Conservation (phyloP, 2,329 filamentous ascomycete genomes). For the Colletotrichum sp. region DNA sequence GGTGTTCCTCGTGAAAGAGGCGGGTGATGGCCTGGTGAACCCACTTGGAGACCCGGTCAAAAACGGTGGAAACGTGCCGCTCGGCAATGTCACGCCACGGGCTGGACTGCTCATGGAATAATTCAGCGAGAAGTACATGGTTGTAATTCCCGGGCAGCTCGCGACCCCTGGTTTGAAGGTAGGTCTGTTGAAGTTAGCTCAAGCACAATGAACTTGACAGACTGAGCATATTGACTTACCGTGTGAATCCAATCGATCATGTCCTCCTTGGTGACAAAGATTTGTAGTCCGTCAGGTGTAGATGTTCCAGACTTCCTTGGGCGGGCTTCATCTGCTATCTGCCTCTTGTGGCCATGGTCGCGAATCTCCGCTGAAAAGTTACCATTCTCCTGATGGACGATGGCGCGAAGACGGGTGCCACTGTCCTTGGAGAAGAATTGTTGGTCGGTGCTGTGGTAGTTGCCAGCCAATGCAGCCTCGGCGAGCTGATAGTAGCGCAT, state of each 20-base stretch:
- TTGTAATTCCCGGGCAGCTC: conserved; percentile 69
- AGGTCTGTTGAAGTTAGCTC: background rate
- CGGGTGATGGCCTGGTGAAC: background rate
- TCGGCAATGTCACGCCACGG: conserved; percentile 47
- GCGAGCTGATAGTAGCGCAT: conserved; percentile 48
- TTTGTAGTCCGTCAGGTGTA: background rate
- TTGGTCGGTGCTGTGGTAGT: conserved; percentile 43
- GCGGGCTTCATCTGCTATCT: conserved; percentile 27
- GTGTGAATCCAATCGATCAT: background rate
- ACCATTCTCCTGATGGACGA: conserved; percentile 54
- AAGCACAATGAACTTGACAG: fast-evolving
- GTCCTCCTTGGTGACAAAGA: conserved; percentile 12
- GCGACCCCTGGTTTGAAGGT: conserved; percentile 24
- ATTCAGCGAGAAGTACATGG: conserved; percentile 59
- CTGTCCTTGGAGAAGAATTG: conserved; percentile 54
- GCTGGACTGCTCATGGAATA: conserved; percentile 64
- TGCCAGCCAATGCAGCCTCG: conserved; percentile 52
- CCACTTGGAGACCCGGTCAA: background rate
- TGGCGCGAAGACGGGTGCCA: conserved; percentile 54
- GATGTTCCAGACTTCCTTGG: background rate
- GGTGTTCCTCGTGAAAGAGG: background rate
- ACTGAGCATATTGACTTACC: conserved; percentile 20
- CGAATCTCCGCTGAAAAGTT: conserved; percentile 51
- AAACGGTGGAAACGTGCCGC: background rate
- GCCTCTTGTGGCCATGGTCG: conserved; percentile 42